These are phyloP conservation scores for Elaeis guineensis DNA, from an alignment of 176 grass and related monocot genomes.

Conservation along the genomic window DNA sequence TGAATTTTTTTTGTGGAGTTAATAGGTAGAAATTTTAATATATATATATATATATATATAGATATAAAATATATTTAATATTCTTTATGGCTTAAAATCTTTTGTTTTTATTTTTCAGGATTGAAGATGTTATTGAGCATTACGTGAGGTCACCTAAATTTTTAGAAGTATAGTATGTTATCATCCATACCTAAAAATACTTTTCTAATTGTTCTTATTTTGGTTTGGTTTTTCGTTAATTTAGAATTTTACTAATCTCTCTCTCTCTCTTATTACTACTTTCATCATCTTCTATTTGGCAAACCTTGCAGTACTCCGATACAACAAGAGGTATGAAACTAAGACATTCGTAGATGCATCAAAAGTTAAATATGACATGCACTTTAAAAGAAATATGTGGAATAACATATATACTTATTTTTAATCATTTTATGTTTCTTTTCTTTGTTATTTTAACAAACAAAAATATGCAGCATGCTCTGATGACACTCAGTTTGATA, in stretches of 20 bases:
- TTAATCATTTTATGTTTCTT: too few relatives aligned
- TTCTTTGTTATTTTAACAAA: too few relatives aligned
- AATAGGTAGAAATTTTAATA: not conserved
- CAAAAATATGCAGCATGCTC: too few relatives aligned
- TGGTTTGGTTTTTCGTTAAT: not conserved
- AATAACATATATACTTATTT: too few relatives aligned
- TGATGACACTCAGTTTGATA: too few relatives aligned
- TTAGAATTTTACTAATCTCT: not conserved
- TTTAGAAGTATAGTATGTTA: constrained; percentile 1
- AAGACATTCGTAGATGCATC: too few relatives aligned
- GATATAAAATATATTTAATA: too few relatives aligned
- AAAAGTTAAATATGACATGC: too few relatives aligned
- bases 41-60: too few relatives aligned
- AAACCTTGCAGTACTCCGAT: not conserved
- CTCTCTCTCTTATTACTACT: too few relatives aligned
- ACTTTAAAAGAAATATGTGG: too few relatives aligned
- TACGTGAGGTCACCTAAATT: not conserved
- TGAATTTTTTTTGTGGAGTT: not conserved
- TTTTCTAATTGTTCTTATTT: not conserved
- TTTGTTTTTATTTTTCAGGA: not conserved
- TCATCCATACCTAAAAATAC: not conserved
- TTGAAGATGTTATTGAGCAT: not conserved
- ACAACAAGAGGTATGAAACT: constrained; percentile 6
- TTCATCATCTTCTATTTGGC: not conserved
- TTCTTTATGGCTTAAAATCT: not conserved